Evolutionary conservation across 495 filamentous ascomycete genomes (phyloP).

Genomic region (Xylaria acuta): DNA sequence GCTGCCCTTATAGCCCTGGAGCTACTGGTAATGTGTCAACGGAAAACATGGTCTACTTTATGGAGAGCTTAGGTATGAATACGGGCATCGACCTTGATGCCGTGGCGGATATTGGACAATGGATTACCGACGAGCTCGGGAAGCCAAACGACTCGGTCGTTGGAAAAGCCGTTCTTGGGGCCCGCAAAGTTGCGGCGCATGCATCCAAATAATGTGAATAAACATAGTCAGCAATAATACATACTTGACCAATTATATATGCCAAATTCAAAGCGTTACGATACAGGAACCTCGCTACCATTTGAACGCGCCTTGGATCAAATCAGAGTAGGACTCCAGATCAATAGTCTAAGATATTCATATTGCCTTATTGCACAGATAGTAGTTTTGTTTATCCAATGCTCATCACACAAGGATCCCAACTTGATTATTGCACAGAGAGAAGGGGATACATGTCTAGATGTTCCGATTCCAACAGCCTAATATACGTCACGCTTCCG

Average conservation of each 20-base stretch:
- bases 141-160: constrained; percentile 76
- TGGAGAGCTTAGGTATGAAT: constrained; percentile 84
- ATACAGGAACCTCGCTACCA: too few species aligned
- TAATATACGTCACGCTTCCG: background rate
- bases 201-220: constrained; percentile 1
- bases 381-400: background rate
- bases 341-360: background rate
- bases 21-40: constrained; percentile 96
- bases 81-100: constrained; percentile 88
- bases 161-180: constrained; percentile 77
- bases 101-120: constrained; percentile 80
- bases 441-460: background rate
- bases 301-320: background rate
- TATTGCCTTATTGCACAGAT: background rate
- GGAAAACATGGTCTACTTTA: constrained; percentile 89
- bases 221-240: background rate
- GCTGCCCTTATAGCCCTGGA: constrained; percentile 91
- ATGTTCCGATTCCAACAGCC: background rate
- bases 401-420: background rate
- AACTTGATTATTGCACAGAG: background rate
- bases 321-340: background rate
- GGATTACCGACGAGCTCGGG: constrained; percentile 86
- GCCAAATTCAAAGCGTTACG: background rate
- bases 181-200: constrained; percentile 34
- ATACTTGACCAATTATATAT: background rate